Conservation (phyloP, 352 stramenopile genomes). For the Phytophthora foliorum region DNA sequence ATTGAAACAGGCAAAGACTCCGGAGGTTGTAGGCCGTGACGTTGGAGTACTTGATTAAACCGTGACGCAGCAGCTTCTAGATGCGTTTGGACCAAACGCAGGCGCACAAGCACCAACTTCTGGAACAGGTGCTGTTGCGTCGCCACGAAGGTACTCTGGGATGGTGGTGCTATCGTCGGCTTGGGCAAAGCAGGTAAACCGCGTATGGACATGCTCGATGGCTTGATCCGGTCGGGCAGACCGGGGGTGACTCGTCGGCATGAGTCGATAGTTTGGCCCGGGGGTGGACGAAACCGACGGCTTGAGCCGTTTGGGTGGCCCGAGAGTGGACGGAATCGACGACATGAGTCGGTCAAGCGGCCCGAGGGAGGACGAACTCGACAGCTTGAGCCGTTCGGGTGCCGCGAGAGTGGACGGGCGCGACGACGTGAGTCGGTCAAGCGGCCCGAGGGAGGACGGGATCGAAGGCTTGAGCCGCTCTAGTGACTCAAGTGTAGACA, state of each 20-base stretch:
- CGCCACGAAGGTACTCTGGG: no score
- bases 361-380: constrained; percentile 1
- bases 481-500: not conserved
- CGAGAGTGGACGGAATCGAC: not conserved
- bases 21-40: not conserved
- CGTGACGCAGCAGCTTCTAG: not conserved
- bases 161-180: no score
- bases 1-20: not conserved
- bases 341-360: not conserved
- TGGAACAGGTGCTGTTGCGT: no score
- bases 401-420: not conserved
- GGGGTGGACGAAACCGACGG: not conserved
- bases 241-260: not conserved
- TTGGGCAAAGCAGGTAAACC: no score
- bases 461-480: not conserved
- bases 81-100: not conserved
- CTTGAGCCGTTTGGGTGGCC: not conserved
- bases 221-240: constrained; percentile 3
- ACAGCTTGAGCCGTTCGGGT: not conserved
- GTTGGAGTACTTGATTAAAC: not conserved
- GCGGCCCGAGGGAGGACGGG: constrained; percentile 1
- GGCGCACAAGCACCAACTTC: not conserved
- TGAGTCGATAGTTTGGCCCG: no score
- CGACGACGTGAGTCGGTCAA: not conserved
- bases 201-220: not conserved